These are phyloP conservation scores for Podaxis mareebaensis DNA, from an alignment of 768 basidiomycete genomes.

Conservation along the genomic window DNA sequence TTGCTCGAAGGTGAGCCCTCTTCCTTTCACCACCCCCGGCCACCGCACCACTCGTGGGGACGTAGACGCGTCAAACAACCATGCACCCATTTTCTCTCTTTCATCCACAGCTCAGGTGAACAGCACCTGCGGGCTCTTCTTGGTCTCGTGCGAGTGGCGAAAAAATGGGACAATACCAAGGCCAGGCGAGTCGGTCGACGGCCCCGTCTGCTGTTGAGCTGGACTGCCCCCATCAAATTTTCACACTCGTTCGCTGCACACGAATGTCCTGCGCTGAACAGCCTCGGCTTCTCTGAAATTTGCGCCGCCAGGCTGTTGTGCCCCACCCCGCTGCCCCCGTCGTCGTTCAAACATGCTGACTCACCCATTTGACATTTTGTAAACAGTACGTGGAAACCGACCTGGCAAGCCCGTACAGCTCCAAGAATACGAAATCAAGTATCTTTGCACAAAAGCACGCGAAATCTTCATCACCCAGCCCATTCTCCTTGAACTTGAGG, in stretches of 20 bases:
- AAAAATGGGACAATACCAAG: not conserved
- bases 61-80: constrained; percentile 11
- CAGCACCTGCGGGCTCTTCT: not conserved
- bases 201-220: not conserved
- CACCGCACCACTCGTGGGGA: not conserved
- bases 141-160: not conserved
- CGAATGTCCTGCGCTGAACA: not conserved
- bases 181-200: not conserved
- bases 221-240: constrained; percentile 2
- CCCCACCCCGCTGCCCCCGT: constrained; percentile 7
- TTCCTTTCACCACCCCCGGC: not conserved
- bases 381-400: constrained; percentile 92
- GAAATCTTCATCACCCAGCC: constrained; percentile 99
- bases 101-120: not conserved
- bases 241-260: not conserved
- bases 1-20: constrained; percentile 83
- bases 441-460: constrained; percentile 96
- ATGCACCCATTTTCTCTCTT: not conserved
- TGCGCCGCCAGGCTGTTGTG: not conserved
- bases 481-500: constrained; percentile 95
- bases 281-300: not conserved
- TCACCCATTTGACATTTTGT: constrained; percentile 19
- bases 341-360: constrained; percentile 21
- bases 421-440: constrained; percentile 99
- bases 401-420: constrained; percentile 98